Percentiles rank a stretch among this genome's conserved stretches.
Evolutionary conservation across 345 rosid species (phyloP).

Genomic region (Lagerstroemia speciosa): DNA sequence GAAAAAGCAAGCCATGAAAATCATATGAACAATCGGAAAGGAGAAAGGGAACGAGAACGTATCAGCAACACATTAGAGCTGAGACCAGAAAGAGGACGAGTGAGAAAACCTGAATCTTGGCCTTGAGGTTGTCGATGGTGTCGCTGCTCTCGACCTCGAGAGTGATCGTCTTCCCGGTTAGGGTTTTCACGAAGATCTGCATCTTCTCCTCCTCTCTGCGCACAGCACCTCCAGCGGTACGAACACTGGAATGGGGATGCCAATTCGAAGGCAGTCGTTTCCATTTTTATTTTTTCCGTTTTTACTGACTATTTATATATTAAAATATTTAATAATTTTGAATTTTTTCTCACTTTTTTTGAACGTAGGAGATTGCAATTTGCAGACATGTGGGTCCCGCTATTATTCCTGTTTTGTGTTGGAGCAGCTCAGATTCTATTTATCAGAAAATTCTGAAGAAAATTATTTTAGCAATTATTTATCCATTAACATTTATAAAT

Average conservation of each 20-base stretch:
- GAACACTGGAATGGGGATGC: not conserved
- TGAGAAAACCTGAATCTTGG: constrained; percentile 22
- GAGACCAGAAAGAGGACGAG: not conserved
- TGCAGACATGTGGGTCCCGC: constrained; percentile 1
- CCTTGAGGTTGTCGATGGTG: constrained; percentile 19
- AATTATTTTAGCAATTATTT: too few relatives aligned
- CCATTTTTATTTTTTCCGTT: not conserved
- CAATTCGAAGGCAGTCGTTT: not conserved
- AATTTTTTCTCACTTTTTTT: too few relatives aligned
- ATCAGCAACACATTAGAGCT: not conserved
- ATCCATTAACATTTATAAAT: too few relatives aligned
- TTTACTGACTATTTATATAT: not conserved
- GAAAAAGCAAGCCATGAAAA: not conserved
- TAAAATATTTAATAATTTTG: too few relatives aligned
- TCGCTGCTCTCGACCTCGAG: constrained; percentile 26
- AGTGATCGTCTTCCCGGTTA: constrained; percentile 20
- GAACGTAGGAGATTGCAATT: too few relatives aligned
- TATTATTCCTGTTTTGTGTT: not conserved
- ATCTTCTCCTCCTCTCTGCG: constrained; percentile 8
- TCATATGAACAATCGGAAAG: not conserved
- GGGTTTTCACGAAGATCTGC: constrained; percentile 27
- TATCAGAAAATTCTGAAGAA: not conserved
- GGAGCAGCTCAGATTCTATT: not conserved
- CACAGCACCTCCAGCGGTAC: not conserved
- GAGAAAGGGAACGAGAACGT: not conserved